Base-by-base conservation (phyloP, 306 rosid genomes). In the Quercus dentata region DNA sequence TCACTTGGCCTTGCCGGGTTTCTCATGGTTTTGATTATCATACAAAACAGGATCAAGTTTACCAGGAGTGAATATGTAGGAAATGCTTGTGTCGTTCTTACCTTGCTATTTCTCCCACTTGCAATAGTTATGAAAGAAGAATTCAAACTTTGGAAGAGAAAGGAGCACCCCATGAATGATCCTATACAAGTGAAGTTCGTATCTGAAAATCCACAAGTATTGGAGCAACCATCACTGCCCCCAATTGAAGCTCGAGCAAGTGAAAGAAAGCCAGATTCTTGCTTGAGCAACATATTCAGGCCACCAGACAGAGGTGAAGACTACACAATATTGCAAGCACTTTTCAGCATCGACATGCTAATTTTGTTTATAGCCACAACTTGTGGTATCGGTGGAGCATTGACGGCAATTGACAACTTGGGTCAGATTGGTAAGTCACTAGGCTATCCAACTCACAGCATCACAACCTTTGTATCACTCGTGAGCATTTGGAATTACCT, bases 401-500 rank as follows among this genome's bases (percentile, higher is more conserved):
- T 92, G 23, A 88, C 94, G 0, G 92, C 89, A 5, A 87, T 91
- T 12, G 94, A 91, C 85, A 91, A 91, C 62, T 44, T 91, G 49
- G 97, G 94, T n/a, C 97, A 92, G 70, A 92, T 92, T 9, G 97
- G 92, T 3, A 71, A 65, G 25, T 88, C 97, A 3, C 59, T 83
- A 11, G 88, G 92, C 15, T 92, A 92, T 79, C 89, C 90, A 6
- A 56, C 41, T 1, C 74, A 73, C 7, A 90, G 91, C 76, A 87
- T 73, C 63, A 85, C 87, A 76, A 90, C 94, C 13, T 92, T 92
- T 62, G 87, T 92, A 33, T 88, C 97, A 10, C 87, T 92, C 0
- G 89, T 90, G 4, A 92, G 97, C 75, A 92, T 92, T 52, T 92
- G 97, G 97, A 92, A 92, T 71, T 92, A 88, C 38, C 78, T 90